Evolutionary conservation across 2,329 filamentous ascomycete genomes (phyloP).

Genomic region (Dothidotthia symphoricarpi): DNA sequence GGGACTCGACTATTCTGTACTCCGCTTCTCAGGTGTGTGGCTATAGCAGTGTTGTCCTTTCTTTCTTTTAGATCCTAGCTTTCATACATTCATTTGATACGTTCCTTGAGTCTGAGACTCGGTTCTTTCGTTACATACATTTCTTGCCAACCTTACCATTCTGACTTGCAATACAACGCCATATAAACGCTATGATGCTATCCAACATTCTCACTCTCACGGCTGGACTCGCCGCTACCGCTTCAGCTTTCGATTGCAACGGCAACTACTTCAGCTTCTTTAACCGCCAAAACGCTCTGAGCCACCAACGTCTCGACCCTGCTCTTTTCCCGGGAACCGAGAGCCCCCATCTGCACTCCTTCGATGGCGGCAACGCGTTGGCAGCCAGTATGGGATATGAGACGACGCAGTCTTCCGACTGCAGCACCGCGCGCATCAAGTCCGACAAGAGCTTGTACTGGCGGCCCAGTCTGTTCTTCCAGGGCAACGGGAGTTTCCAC

Average conservation of each 20-base stretch:
- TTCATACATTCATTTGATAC: conserved; percentile 26
- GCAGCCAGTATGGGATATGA: conserved; percentile 28
- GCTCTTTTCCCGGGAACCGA: conserved; percentile 34
- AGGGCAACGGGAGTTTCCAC: conserved; percentile 39
- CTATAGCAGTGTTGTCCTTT: conserved; percentile 39
- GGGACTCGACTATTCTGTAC: conserved; percentile 5
- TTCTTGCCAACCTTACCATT: conserved; percentile 17
- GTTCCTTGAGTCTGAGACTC: conserved; percentile 36
- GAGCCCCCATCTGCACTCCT: conserved; percentile 40
- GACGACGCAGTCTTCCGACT: conserved; percentile 29
- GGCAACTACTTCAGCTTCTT: conserved; percentile 43
- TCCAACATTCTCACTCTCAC: conserved; percentile 27
- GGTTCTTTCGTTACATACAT: conserved; percentile 25
- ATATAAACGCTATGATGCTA: conserved; percentile 31
- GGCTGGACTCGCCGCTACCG: conserved; percentile 32
- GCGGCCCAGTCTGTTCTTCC: conserved; percentile 40
- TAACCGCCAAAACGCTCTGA: conserved; percentile 38
- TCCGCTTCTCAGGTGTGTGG: conserved; percentile 19
- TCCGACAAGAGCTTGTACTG: conserved; percentile 42
- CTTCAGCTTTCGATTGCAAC: conserved; percentile 35
- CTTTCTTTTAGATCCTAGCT: conserved; percentile 22
- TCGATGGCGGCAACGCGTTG: conserved; percentile 40
- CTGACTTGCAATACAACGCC: too few relatives aligned
- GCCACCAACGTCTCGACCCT: conserved; percentile 39
- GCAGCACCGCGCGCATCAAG: conserved; percentile 41